phyloP scores from a whole-genome alignment of 83 land plant genomes.

The Picea engelmannii region DNA sequence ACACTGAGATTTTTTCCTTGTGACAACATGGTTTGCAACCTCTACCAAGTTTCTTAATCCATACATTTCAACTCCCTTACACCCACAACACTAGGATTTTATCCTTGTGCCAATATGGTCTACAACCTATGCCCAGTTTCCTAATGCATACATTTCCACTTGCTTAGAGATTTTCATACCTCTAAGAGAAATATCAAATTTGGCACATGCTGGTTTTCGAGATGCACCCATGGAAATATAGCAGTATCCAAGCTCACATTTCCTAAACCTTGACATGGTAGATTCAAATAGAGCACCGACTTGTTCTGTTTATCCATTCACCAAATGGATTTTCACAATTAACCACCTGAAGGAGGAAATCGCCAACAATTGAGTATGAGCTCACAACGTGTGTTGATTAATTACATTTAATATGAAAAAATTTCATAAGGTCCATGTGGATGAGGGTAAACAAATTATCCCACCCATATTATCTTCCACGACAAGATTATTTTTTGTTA shows the following conservation, averaged over 20 bases:
- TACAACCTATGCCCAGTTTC: too few relatives aligned
- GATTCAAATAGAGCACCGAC: not conserved
- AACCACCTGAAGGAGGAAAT: not conserved
- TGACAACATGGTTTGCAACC: too few relatives aligned
- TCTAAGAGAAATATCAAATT: not conserved
- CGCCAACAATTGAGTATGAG: not conserved
- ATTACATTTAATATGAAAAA: constrained; percentile 8
- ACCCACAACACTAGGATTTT: too few relatives aligned
- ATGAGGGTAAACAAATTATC: not conserved
- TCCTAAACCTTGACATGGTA: not conserved
- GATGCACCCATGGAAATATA: not conserved
- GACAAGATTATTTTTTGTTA: constrained; percentile 24
- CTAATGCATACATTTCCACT: too few relatives aligned
- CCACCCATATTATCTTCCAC: constrained; percentile 8
- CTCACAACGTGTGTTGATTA: not conserved
- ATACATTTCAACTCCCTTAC: too few relatives aligned
- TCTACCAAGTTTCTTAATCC: too few relatives aligned
- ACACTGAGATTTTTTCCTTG: too few relatives aligned
- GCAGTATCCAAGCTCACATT: not conserved
- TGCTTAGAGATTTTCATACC: too few relatives aligned
- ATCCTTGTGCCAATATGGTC: too few relatives aligned
- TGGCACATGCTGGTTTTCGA: not conserved
- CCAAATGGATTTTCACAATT: not conserved
- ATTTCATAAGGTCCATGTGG: not conserved
- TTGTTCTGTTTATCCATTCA: constrained; percentile 8